phyloP scores from a whole-genome alignment of 306 rosid genomes.

The Sicyos baderoa region DNA sequence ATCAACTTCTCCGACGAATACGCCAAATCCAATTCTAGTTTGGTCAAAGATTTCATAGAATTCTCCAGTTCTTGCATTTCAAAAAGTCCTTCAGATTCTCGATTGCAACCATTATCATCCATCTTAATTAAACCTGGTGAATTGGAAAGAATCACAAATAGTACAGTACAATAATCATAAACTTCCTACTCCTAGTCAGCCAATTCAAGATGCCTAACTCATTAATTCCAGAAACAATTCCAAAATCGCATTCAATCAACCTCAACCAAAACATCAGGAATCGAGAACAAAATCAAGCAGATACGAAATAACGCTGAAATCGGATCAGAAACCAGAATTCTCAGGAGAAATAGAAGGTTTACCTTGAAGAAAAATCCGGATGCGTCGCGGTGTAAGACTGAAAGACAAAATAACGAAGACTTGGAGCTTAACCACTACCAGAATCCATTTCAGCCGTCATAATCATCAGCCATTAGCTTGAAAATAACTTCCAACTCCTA shows the following conservation, averaged over 20 bases:
- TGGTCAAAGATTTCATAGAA: constrained; percentile 47
- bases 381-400: neutral
- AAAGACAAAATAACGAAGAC: neutral
- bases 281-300: neutral
- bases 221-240: neutral
- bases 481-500: neutral
- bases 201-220: neutral
- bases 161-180: neutral
- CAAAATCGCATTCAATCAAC: neutral
- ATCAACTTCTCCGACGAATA: constrained; percentile 71
- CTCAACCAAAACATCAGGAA: neutral
- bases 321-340: neutral
- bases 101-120: constrained; percentile 39
- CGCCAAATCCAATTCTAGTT: constrained; percentile 69
- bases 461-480: neutral
- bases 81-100: constrained; percentile 26
- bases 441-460: neutral
- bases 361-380: constrained; percentile 12
- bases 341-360: neutral
- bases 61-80: constrained; percentile 39
- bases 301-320: neutral
- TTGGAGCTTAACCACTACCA: neutral
- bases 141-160: constrained; percentile 1
- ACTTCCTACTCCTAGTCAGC: neutral
- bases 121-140: constrained; percentile 26